Conservation (phyloP, 1,284 basidiomycete genomes). For the Trichosporon sp. region DNA sequence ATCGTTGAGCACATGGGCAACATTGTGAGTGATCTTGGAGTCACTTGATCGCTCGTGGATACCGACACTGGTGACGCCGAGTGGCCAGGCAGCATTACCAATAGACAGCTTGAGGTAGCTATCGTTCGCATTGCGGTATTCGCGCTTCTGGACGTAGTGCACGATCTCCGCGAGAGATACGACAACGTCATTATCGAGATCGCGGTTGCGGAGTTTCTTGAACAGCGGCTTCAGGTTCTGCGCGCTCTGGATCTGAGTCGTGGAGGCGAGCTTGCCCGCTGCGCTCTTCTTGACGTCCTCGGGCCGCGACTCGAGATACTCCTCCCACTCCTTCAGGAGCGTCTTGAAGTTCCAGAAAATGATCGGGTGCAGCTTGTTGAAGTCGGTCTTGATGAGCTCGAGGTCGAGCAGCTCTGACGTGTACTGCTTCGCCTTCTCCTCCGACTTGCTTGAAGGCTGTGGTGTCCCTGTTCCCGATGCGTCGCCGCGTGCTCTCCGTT, state of each 20-base stretch:
- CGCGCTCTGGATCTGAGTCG: conserved; percentile 90
- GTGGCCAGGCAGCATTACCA: conserved; percentile 98
- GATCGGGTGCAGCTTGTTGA: conserved; percentile 93
- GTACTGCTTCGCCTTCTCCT: conserved; percentile 9
- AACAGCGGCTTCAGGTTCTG: conserved; percentile 97
- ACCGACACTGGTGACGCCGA: conserved; percentile 98
- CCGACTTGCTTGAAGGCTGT: background rate
- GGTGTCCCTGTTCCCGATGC: background rate
- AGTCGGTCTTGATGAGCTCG: conserved; percentile 76
- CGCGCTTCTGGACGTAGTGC: conserved; percentile 87
- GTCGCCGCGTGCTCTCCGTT: conserved; percentile 44
- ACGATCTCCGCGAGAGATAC: conserved; percentile 89
- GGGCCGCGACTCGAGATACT: conserved; percentile 84
- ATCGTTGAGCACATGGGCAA: conserved; percentile 96
- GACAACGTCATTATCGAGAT: conserved; percentile 76
- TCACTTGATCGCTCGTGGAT: conserved; percentile 96
- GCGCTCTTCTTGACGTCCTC: conserved; percentile 69
- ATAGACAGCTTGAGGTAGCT: conserved; percentile 94
- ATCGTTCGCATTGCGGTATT: conserved; percentile 94
- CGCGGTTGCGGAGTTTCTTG: conserved; percentile 75
- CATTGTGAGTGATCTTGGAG: conserved; percentile 94
- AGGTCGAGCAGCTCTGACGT: conserved; percentile 54
- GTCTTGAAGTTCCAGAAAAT: conserved; percentile 95
- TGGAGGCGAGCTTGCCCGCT: conserved; percentile 89
- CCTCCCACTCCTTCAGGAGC: conserved; percentile 90